Base-by-base conservation (phyloP, 2,329 filamentous ascomycete genomes). In the Nannizzia gypsea region DNA sequence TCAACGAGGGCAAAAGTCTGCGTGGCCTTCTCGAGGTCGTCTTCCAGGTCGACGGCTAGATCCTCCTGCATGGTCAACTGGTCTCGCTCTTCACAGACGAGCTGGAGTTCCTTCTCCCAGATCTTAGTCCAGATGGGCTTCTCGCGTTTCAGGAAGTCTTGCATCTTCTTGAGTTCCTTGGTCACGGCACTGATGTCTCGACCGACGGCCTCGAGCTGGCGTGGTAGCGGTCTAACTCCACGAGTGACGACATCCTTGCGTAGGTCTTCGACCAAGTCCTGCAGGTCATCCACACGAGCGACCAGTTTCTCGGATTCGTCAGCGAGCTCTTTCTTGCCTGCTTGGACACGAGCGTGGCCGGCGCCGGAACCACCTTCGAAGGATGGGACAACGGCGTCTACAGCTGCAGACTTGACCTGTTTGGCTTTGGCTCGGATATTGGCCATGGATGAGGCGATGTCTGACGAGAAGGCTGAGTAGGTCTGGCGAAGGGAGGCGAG, bases 71-170 rank as follows among this genome's bases (percentile, higher is more conserved):
- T 88, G 56, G 90, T 93, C 66, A 99, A 83, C 73, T 96, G 86
- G 70, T 97, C 92, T 65, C 91, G 85, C 69, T 96, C 93, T 71
- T 95, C 90, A 75, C 93, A 97, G 2, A 99, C 92, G 58, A 92
- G 86, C 73, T 97, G 90, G 52, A 99, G 79, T 73, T 97, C 91
- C 75, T 95, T 91, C 81, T 97, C 92, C 93, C 93, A 99, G 64
- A 97, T 95, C 82, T 96, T 96, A 59, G 90, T 96, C 92, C 93
- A 99, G 61, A 96, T 80, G 0, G 93, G 93, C 73, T 96, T 96
- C 80, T 99, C 61, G 54, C 84, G 83, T 67, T 85, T 86, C 76
- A 99, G 83, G 77, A 88, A 95, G 15, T 96, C 91, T 70, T 96
- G 89, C 81, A 99, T 87, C 76, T 89, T 91, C 81, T 89, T 93